phyloP scores from a whole-genome alignment of 176 grass and related monocot species.

The Themeda triandra region DNA sequence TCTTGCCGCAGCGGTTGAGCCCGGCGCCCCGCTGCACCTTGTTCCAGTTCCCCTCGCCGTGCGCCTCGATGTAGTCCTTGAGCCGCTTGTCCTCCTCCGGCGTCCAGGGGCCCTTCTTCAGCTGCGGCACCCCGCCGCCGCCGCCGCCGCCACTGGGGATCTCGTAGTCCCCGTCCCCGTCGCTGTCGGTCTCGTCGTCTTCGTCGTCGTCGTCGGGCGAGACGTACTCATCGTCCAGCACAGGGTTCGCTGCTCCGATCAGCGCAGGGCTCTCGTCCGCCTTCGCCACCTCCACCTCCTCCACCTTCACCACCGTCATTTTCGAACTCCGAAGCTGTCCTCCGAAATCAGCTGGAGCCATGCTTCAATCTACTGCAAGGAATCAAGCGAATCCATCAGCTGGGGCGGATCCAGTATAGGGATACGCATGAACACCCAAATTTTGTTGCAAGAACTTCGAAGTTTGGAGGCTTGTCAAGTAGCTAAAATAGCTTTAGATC shows the following conservation, averaged over 20 bases:
- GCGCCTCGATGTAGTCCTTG: slow-evolving; percentile 51
- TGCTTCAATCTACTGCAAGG: background rate
- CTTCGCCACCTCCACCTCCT: background rate
- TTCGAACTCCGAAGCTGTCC: background rate
- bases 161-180: background rate
- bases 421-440: no score
- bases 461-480: no score
- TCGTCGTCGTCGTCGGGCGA: background rate
- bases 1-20: slow-evolving; percentile 79
- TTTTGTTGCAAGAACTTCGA: no score
- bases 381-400: no score
- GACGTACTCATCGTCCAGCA: background rate
- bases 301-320: background rate
- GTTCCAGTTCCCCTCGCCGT: slow-evolving; percentile 88
- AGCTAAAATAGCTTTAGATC: no score
- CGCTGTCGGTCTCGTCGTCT: background rate
- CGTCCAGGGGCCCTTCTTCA: slow-evolving; percentile 90
- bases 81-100: slow-evolving; percentile 61
- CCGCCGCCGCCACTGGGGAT: background rate
- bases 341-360: background rate
- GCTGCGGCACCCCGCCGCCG: background rate
- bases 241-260: background rate
- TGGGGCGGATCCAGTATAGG: no score
- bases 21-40: slow-evolving; percentile 59
- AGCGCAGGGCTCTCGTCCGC: background rate